Base-by-base conservation (phyloP, 495 filamentous ascomycete species). In the Ramalina peruviana region DNA sequence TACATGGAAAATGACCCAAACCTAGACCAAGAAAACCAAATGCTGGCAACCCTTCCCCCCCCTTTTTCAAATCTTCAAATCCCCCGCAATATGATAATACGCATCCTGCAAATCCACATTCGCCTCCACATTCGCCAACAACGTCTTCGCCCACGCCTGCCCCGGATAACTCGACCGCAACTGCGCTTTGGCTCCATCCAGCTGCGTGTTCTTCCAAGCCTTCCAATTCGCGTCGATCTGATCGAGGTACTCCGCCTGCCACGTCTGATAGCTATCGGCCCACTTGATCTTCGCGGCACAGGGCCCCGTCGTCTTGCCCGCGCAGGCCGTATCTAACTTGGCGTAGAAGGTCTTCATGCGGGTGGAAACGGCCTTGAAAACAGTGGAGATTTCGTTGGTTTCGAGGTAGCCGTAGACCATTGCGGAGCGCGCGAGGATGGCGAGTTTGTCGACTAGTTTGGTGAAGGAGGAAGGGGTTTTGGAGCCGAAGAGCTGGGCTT, bases 341-440 rank as follows among this genome's bases (percentile, higher is more conserved):
- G 43, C 43, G 43, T 46, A 46, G 13, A 46, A 46, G 23, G 43
- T 17, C 13, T 46, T 46, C 26, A 46, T 19, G 43, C 43, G 43
- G 23, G 9, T 9, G 43, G 43, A 46, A 3, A 46, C 43, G 43
- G 43, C 43, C 20, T 46, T 13, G 43, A 46, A 46, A 19, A 46
- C 36, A 21, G 23, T 17, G 43, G 43, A 46, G 1, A 46, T 33
- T 16, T 30, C 4, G 3, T 26, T 16, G 43, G 27, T n/a, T n/a
- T 16, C 16, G 43, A 46, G 43, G 43, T 46, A 46, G 43, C 27
- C 26, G 43, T 46, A 46, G 0, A 46, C 9, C 9, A 19, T 33
- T 3, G 43, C 27, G 20, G 43, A 46, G 19, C 36, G n/a, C 19
- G n/a, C 43, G 23, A 46, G 26, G 43, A 46, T 26, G 23, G 43